A percentile compares a stretch with the other conserved stretches of the same genome.
phyloP scores from a whole-genome alignment of 805 yeast species.

The Ascoidea rubescens region DNA sequence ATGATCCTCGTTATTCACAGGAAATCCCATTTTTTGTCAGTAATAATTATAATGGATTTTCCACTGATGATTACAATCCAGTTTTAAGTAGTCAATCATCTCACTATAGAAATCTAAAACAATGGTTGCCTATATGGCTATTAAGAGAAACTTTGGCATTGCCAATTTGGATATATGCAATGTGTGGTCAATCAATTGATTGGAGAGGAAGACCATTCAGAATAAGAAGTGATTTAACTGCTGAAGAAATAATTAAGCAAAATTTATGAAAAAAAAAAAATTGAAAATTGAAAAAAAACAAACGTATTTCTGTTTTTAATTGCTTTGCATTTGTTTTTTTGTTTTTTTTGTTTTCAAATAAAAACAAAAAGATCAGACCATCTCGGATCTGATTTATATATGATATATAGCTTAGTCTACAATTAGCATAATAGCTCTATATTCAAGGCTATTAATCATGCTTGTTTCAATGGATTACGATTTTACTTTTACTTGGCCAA shows the following conservation, averaged over 20 bases:
- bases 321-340: too few species aligned
- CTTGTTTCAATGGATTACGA: too few species aligned
- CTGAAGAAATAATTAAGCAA: slow-evolving; percentile 33
- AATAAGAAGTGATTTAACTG: slow-evolving; percentile 62
- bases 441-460: too few species aligned
- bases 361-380: too few species aligned
- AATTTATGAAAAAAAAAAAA: too few species aligned
- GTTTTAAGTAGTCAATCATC: not conserved
- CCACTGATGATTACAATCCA: not conserved
- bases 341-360: too few species aligned
- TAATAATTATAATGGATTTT: slow-evolving; percentile 8
- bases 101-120: slow-evolving; percentile 2
- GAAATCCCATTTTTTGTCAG: slow-evolving; percentile 5
- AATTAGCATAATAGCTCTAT: too few species aligned
- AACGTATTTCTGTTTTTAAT: too few species aligned
- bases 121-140: slow-evolving; percentile 36
- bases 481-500: not conserved
- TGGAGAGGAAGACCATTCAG: slow-evolving; percentile 70
- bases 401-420: too few species aligned
- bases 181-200: slow-evolving; percentile 62
- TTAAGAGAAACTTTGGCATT: slow-evolving; percentile 61
- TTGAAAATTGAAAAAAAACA: too few species aligned
- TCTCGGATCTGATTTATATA: too few species aligned
- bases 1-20: slow-evolving; percentile 1
- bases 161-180: slow-evolving; percentile 74